phyloP scores from a whole-genome alignment of 352 stramenopile genomes.

The Globisporangium heterothallicum region DNA sequence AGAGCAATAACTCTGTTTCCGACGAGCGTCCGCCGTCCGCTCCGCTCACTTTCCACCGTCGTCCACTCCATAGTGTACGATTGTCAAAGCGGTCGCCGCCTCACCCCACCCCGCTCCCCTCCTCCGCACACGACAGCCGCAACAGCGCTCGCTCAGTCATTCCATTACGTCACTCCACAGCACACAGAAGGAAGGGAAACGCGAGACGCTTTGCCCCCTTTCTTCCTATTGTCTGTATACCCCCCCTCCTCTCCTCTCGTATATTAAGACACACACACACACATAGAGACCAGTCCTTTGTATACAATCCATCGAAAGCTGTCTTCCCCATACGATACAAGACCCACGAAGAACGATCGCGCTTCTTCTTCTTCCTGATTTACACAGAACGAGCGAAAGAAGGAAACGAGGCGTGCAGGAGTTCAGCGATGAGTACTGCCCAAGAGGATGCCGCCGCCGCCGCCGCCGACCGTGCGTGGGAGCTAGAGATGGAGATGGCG shows the following conservation, averaged over 20 bases:
- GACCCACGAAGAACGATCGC: too few relatives aligned
- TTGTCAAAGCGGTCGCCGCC: background rate
- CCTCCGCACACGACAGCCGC: background rate
- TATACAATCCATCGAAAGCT: too few relatives aligned
- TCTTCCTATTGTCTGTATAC: constrained; percentile 2
- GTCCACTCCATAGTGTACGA: background rate
- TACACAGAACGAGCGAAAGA: background rate
- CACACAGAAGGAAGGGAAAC: background rate
- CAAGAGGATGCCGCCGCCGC: too few relatives aligned
- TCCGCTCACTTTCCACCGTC: background rate
- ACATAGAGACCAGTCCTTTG: constrained; percentile 3
- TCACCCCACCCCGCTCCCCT: too few relatives aligned
- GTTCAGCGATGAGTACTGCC: background rate
- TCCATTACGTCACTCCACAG: constrained; percentile 9
- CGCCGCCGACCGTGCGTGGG: constrained; percentile 52
- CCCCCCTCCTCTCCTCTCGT: background rate
- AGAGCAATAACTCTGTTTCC: too few relatives aligned
- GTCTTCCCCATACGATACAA: constrained; percentile 9
- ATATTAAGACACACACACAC: background rate
- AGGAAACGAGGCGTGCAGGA: background rate
- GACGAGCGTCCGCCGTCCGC: background rate
- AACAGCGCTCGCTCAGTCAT: background rate
- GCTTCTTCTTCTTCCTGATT: background rate
- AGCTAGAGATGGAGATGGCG: constrained; percentile 77
- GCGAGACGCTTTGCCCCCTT: background rate